Conservation (phyloP, 768 basidiomycete genomes). For the Sporobolomyces pararoseus region DNA sequence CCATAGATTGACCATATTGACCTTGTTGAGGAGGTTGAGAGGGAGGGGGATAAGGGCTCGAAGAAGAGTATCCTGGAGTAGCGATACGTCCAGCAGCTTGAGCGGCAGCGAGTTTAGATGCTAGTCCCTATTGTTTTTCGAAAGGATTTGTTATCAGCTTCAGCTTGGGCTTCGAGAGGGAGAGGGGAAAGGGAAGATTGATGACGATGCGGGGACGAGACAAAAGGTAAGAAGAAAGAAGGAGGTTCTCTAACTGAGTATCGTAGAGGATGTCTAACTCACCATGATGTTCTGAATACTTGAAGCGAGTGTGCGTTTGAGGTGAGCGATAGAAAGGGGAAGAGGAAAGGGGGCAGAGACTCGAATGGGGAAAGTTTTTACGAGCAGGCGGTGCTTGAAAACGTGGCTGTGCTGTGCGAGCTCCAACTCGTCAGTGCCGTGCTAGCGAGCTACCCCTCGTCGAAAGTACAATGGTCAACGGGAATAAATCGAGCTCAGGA, state of each 20-base stretch:
- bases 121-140: conserved; percentile 20
- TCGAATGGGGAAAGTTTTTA: no score
- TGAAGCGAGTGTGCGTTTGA: background rate
- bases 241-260: background rate
- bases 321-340: background rate
- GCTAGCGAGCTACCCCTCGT: no score
- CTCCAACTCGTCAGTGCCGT: no score
- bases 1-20: background rate
- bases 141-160: background rate
- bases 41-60: no score
- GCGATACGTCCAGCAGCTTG: conserved; percentile 14
- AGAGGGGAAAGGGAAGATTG: background rate
- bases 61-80: conserved; percentile 25
- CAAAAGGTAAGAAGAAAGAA: background rate
- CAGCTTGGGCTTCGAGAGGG: background rate
- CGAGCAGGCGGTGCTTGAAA: no score
- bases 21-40: background rate
- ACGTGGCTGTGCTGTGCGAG: no score
- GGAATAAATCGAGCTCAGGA: no score
- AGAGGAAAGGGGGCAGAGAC: background rate
- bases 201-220: conserved; percentile 8
- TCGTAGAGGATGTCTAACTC: no score
- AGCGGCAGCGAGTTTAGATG: conserved; percentile 39
- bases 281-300: no score
- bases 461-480: no score